Base-by-base conservation (phyloP, 208 protist genomes). In the Wallacemonas sp. region DNA sequence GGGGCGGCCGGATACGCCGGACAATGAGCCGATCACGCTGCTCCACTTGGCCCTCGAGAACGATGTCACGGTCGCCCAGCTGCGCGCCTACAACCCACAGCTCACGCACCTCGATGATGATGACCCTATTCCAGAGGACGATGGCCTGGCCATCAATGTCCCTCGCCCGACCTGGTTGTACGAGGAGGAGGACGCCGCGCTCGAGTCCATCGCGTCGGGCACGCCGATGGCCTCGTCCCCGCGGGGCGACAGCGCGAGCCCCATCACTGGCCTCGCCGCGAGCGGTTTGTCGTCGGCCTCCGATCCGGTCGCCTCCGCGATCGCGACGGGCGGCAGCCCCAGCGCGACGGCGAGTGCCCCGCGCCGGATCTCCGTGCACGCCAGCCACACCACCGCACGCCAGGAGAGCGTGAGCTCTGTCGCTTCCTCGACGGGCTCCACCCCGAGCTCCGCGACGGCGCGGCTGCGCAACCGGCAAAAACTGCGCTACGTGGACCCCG, bases 11-110 rank as follows among this genome's bases (percentile, higher is more conserved):
- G 46, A 29, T 62, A 74, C 72, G 22, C 71, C 54, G 11, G 67
- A 71, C 45, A 72, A 77, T 59, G 76, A 77, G 54, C 71, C 82
- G 2, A 59, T 61, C 20, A 84, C 82, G 18, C 64, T 89, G 12
- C 41, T 61, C 38, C 67, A 77, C 63, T 28, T 85, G 7, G 55
- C 79, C 0, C 72, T 77, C 29, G 25, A 79, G 49, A 69, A 89
- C 52, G 63, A 76, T 52, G 22, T 79, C 22, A 38, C 79, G 11
- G 25, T 78, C 12, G 26, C 57, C 28, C 57, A 31, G 33, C 69
- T 86, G 26, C 29, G 72, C 16, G 41, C 67, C 45, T 48, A 68
- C 48, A 89, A 84, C 39, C 79, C 83, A 5, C 48, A 76, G 12
- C 74, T 89, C 39, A 48, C 61, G 2, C 23, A 50, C 23, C 68